Evolutionary conservation across 208 protist genomes (phyloP).

Genomic region (Vickermania ingenoplastis): DNA sequence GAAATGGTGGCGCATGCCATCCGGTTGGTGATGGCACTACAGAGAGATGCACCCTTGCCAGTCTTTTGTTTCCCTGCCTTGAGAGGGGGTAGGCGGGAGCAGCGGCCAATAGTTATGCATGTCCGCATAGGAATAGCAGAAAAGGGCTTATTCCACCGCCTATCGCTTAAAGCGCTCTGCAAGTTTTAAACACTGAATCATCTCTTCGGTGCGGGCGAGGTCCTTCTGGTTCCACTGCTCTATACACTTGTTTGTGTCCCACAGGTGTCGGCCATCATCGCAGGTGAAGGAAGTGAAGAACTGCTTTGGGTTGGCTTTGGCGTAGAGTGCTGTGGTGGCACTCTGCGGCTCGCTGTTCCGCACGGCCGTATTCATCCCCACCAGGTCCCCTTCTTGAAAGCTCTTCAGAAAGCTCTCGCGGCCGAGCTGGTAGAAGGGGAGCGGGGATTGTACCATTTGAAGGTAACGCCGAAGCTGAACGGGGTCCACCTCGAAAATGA

Average conservation of each 20-base stretch:
- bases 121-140: no score
- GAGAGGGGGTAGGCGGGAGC: no score
- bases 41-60: no score
- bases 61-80: no score
- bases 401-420: slow-evolving; percentile 13
- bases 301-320: slow-evolving; percentile 5
- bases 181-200: neutral
- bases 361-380: slow-evolving; percentile 19
- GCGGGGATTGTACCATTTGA: slow-evolving; percentile 20
- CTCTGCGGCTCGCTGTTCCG: slow-evolving; percentile 16
- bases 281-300: slow-evolving; percentile 15
- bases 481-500: slow-evolving; percentile 22
- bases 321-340: slow-evolving; percentile 5
- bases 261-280: slow-evolving; percentile 11
- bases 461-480: slow-evolving; percentile 15
- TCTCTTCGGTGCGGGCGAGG: neutral
- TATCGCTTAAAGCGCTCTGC: neutral
- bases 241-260: slow-evolving; percentile 4
- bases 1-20: no score
- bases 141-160: no score
- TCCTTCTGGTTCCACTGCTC: slow-evolving; percentile 1
- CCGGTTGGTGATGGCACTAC: no score
- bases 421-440: slow-evolving; percentile 21
- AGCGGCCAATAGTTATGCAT: no score
- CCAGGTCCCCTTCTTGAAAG: slow-evolving; percentile 12